phyloP scores from a whole-genome alignment of 2,329 filamentous ascomycete genomes.

The Exophiala sp. region DNA sequence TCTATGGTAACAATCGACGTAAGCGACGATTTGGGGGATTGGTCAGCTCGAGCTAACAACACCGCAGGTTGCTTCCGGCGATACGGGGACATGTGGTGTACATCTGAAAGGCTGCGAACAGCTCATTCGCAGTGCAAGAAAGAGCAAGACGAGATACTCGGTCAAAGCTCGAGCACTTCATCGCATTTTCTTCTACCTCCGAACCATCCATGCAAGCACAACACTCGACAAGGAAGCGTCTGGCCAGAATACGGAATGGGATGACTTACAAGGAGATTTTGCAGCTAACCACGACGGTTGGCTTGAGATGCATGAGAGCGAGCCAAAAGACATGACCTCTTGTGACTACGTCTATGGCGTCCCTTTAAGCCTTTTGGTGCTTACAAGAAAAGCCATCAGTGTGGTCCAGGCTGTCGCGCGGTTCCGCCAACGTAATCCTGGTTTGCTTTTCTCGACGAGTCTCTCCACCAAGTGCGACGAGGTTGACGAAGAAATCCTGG shows the following conservation, averaged over 20 bases:
- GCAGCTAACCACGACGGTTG: neutral
- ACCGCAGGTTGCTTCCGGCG: slow-evolving; percentile 1
- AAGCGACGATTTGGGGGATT: neutral
- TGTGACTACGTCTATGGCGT: slow-evolving; percentile 5
- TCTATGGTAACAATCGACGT: slow-evolving; percentile 8
- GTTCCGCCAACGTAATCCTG: neutral
- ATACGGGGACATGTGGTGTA: slow-evolving; percentile 1
- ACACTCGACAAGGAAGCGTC: neutral
- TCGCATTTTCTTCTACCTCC: slow-evolving; percentile 6
- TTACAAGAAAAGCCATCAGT: neutral
- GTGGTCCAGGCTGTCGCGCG: neutral
- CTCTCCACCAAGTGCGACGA: neutral
- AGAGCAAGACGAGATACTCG: slow-evolving; percentile 5
- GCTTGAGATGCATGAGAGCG: slow-evolving; percentile 1
- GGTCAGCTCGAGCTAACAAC: neutral
- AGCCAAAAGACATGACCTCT: slow-evolving; percentile 2
- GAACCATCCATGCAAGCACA: slow-evolving; percentile 3
- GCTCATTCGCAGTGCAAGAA: slow-evolving; percentile 2
- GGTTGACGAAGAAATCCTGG: slow-evolving; percentile 5
- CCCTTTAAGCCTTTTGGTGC: neutral
- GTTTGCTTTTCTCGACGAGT: neutral
- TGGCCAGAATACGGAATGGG: neutral
- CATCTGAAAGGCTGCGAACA: slow-evolving; percentile 5
- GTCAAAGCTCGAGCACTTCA: slow-evolving; percentile 4
- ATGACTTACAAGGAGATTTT: neutral